Conservation (phyloP, 2,329 filamentous ascomycete species). For the Chalara sp. region DNA sequence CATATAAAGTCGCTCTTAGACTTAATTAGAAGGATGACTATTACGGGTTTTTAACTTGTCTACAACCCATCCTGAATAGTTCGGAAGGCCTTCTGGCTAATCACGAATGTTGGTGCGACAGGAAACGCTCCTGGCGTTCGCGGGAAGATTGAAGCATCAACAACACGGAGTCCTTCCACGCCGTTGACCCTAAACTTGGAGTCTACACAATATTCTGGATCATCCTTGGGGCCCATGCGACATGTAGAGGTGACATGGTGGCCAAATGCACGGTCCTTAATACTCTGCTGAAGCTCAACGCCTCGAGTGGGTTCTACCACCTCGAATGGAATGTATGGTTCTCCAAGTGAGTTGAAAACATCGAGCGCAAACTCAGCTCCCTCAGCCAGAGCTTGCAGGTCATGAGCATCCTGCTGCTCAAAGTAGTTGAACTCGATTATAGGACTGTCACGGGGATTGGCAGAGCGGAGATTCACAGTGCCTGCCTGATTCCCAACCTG, state of each 20-base stretch:
- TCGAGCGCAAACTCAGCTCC: constrained; percentile 23
- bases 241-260: constrained; percentile 51
- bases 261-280: constrained; percentile 44
- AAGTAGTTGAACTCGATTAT: constrained; percentile 57
- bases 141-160: constrained; percentile 53
- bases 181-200: constrained; percentile 48
- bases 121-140: constrained; percentile 44
- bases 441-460: constrained; percentile 57
- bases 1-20: no score
- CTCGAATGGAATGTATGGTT: constrained; percentile 33
- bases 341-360: constrained; percentile 28
- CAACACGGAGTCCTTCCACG: constrained; percentile 48
- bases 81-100: constrained; percentile 47
- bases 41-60: no score
- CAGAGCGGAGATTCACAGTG: constrained; percentile 49
- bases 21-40: no score
- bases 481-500: not conserved
- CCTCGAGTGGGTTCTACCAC: constrained; percentile 35
- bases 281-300: constrained; percentile 36
- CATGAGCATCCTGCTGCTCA: constrained; percentile 31
- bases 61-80: no score
- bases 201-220: constrained; percentile 44
- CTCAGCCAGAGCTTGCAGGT: constrained; percentile 34
- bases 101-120: constrained; percentile 45
- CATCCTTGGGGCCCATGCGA: constrained; percentile 38